These are phyloP conservation scores for Pyrrhoderma noxium DNA, from an alignment of 1,284 basidiomycete species.

Conservation along the genomic window DNA sequence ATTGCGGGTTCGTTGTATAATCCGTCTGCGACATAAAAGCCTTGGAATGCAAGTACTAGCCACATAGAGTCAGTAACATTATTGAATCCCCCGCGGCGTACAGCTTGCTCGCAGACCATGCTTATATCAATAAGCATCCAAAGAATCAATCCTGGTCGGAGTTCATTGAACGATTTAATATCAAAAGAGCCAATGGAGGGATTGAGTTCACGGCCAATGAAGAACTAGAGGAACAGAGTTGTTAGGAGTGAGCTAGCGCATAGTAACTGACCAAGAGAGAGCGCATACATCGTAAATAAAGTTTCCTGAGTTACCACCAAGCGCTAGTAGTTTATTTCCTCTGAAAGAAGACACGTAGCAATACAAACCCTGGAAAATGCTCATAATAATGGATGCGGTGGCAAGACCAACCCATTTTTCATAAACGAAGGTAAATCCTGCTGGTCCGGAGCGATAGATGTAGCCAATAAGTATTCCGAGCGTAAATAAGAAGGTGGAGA, in stretches of 20 bases:
- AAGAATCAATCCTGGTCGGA: constrained; percentile 91
- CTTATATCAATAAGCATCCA: constrained; percentile 91
- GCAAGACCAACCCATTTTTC: constrained; percentile 89
- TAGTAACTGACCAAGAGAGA: constrained; percentile 2
- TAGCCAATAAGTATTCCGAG: constrained; percentile 63
- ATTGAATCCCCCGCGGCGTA: constrained; percentile 59
- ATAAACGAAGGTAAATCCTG: constrained; percentile 84
- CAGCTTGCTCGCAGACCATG: constrained; percentile 88
- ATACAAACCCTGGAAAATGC: constrained; percentile 64
- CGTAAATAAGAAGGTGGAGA: constrained; percentile 78
- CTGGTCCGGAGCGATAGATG: constrained; percentile 69
- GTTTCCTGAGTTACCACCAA: constrained; percentile 89
- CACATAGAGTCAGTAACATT: constrained; percentile 87
- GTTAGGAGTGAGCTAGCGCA: constrained; percentile 3
- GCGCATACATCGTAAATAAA: constrained; percentile 80
- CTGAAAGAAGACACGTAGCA: constrained; percentile 75
- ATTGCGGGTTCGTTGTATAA: constrained; percentile 89
- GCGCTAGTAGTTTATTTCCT: constrained; percentile 66
- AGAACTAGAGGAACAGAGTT: constrained; percentile 69
- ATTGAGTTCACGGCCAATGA: constrained; percentile 94
- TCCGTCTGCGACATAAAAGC: constrained; percentile 81
- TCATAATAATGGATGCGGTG: constrained; percentile 80
- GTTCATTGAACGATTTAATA: constrained; percentile 96
- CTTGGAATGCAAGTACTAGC: constrained; percentile 83
- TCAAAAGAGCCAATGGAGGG: constrained; percentile 86